A percentile compares a stretch with the other conserved stretches of the same genome.
Evolutionary conservation across 2,329 filamentous ascomycete species (phyloP).

Genomic region (Chrysosphaeria jannelii): DNA sequence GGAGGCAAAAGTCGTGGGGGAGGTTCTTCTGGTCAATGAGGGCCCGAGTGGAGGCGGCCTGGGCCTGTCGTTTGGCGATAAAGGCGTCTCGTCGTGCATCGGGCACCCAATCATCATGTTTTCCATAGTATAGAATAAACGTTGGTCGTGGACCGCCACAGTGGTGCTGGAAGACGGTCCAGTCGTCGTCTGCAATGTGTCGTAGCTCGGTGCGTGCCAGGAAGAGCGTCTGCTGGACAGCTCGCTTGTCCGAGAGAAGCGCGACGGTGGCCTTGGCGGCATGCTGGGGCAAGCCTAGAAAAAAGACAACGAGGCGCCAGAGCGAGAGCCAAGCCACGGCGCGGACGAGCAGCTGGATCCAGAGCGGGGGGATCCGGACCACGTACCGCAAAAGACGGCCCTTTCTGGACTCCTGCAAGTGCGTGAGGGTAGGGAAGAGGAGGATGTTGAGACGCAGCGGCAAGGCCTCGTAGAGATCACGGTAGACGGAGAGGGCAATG

Average conservation of each 20-base stretch:
- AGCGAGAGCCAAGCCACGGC: slow-evolving; percentile 12
- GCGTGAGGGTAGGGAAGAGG: slow-evolving; percentile 45
- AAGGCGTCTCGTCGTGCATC: too few species aligned
- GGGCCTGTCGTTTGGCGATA: too few species aligned
- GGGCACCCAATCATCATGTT: too few species aligned
- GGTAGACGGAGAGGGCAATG: slow-evolving; percentile 36
- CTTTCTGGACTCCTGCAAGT: slow-evolving; percentile 31
- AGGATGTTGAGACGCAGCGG: slow-evolving; percentile 23
- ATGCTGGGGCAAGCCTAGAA: slow-evolving; percentile 15
- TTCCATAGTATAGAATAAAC: too few species aligned
- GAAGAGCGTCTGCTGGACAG: slow-evolving; percentile 26
- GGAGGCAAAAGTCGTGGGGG: too few species aligned
- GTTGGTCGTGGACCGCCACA: too few species aligned
- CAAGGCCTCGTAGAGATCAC: slow-evolving; percentile 9
- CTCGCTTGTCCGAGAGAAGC: slow-evolving; percentile 24
- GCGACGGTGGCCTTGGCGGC: slow-evolving; percentile 18
- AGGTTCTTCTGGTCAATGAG: too few species aligned
- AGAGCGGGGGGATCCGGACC: neutral
- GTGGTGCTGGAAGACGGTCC: too few species aligned
- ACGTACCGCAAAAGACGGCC: slow-evolving; percentile 18
- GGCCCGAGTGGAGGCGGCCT: too few species aligned
- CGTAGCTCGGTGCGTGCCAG: slow-evolving; percentile 28
- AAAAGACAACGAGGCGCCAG: slow-evolving; percentile 12
- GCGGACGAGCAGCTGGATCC: slow-evolving; percentile 4
- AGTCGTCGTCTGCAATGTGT: slow-evolving; percentile 25